These are phyloP conservation scores for Fraxinus sp. DNA, from an alignment of 305 asterid species.

Conservation along the genomic window DNA sequence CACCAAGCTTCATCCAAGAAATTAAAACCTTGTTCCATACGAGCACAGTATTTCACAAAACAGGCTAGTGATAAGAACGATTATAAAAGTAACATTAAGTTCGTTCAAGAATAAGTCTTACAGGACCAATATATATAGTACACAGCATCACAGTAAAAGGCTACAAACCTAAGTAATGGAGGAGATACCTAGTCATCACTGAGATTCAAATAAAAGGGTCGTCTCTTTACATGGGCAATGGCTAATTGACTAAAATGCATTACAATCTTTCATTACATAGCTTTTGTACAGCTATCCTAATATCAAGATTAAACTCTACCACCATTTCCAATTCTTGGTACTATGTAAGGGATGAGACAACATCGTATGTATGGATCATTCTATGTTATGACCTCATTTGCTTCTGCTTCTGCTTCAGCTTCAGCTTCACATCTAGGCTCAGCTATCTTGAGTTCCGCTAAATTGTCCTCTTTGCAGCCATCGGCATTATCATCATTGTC, in stretches of 20 bases:
- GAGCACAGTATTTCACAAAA: not conserved
- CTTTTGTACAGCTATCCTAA: conserved; percentile 36
- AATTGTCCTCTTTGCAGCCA: not conserved
- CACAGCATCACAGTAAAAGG: not conserved
- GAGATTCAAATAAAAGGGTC: not conserved
- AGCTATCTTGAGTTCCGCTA: conserved; percentile 31
- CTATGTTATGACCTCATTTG: conserved; percentile 32
- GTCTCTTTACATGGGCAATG: not conserved
- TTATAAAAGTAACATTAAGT: not conserved
- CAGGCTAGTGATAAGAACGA: not conserved
- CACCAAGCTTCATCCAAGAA: no score
- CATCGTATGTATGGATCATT: conserved; percentile 21
- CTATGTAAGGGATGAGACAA: not conserved
- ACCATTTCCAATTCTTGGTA: not conserved
- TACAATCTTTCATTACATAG: conserved; percentile 30
- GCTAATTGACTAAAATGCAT: not conserved
- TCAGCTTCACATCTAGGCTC: conserved; percentile 30
- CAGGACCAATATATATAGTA: not conserved
- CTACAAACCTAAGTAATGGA: not conserved
- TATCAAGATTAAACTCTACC: conserved; percentile 17
- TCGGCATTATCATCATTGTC: conserved; percentile 17
- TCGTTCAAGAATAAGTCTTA: not conserved
- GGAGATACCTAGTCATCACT: not conserved
- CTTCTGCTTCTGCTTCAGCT: conserved; percentile 19
- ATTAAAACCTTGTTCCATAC: not conserved